Evolutionary conservation across 768 basidiomycete species (phyloP), one percentile per base, ranked within the genome.

Genomic region (Termitomyces sp.): DNA sequence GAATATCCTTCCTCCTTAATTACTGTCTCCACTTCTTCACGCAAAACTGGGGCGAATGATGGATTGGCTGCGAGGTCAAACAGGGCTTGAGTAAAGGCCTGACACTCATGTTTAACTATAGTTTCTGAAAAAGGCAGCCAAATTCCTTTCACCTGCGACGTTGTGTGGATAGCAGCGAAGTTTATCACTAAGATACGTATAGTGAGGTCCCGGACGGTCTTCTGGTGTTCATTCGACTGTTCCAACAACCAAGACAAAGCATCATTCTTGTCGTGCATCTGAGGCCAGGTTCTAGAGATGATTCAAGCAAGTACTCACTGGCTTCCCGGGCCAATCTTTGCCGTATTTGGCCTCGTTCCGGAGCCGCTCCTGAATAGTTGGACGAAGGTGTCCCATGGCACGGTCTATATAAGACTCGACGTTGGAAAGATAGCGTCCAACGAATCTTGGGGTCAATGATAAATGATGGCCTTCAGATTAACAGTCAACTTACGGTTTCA

Each of bases 21-120:
- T 1, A 77, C 71, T 1, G 61, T 58, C 14, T 60, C 59, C 3
- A 80, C 70, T 64, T 84, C 82, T 61, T 77, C 74, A 0, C 81
- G 73, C 7, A 83, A 54, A 7, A 67, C 67, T 13, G 70, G 58
- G 1, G 70, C 53, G 32, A 75, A 71, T 13, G 72, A 65, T 0
- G 77, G 74, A 46, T 66, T 56, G 1, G 70, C 66, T 13, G 76
- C 75, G 5, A 81, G 64, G 26, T 77, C 66, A 55, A 69, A 76
- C 4, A 80, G 50, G 0, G 74, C 71, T 14, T 73, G 68, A 1
- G 70, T 74, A 32, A 79, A 70, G 2, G 71, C 72, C 78, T 80
- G 28, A 35, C 1, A 13, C 32, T 2, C 20, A 13, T 2, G 1
- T 14, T 56, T 0, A 20, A 16, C 10, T 36, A 14, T 16, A 10